These are phyloP conservation scores for Shiraia bambusicola DNA, from an alignment of 2,329 filamentous ascomycete genomes.

Conservation along the genomic window DNA sequence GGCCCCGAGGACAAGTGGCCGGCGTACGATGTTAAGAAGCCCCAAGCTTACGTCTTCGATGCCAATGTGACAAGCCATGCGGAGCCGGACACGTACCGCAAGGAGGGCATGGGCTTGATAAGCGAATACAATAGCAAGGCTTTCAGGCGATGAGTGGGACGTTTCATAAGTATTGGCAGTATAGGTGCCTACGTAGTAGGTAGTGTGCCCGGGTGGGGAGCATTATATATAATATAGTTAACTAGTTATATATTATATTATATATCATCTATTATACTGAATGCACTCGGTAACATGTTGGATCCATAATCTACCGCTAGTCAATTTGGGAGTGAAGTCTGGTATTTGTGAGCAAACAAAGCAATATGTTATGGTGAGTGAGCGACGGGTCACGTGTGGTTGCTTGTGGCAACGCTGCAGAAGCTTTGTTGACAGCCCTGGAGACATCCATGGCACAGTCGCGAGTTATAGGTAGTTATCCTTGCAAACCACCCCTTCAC, in stretches of 20 bases:
- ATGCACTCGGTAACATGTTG: too few species aligned
- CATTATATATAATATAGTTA: neutral
- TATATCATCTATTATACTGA: too few species aligned
- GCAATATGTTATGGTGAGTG: neutral
- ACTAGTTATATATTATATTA: too few species aligned
- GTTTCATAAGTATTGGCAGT: too few species aligned
- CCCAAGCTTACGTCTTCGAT: slow-evolving; percentile 50
- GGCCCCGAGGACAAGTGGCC: slow-evolving; percentile 43
- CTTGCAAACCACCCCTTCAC: slow-evolving; percentile 2
- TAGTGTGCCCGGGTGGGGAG: too few species aligned
- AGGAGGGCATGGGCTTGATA: slow-evolving; percentile 50
- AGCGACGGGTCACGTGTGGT: slow-evolving; percentile 1
- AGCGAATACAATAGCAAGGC: slow-evolving; percentile 24
- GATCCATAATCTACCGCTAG: too few species aligned
- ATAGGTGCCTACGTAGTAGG: too few species aligned
- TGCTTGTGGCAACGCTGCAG: slow-evolving; percentile 16
- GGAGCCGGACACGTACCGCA: slow-evolving; percentile 49
- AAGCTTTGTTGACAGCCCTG: slow-evolving; percentile 20
- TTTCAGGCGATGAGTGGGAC: slow-evolving; percentile 4
- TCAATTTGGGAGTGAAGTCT: too few species aligned
- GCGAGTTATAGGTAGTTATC: too few species aligned
- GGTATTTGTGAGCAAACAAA: neutral
- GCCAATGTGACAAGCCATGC: slow-evolving; percentile 45
- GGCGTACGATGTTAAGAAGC: slow-evolving; percentile 38
- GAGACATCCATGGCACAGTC: too few species aligned